These are phyloP conservation scores for Fagus crenata DNA, from an alignment of 306 rosid genomes.

Conservation along the genomic window DNA sequence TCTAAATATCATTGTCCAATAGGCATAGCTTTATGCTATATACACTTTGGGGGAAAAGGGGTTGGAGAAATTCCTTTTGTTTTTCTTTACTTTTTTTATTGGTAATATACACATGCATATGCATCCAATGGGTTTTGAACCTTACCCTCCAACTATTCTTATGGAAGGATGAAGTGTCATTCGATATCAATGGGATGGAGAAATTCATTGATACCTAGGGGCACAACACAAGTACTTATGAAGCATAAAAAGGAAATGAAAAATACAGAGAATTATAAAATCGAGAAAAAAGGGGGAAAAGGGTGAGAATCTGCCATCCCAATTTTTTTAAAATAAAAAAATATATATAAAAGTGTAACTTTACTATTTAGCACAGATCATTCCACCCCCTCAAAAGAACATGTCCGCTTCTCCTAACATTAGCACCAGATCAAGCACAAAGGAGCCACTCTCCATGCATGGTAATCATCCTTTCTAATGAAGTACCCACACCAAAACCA, in stretches of 20 bases:
- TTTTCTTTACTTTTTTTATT: neutral
- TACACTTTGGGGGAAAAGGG: conserved; percentile 18
- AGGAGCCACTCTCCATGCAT: neutral
- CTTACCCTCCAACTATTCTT: too few species aligned
- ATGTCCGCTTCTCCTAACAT: neutral
- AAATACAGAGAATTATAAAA: neutral
- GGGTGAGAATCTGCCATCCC: neutral
- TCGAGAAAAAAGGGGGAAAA: neutral
- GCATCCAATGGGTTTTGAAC: too few species aligned
- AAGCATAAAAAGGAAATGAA: neutral
- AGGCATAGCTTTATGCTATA: conserved; percentile 17
- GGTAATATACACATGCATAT: too few species aligned
- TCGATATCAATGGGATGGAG: neutral
- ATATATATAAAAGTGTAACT: neutral
- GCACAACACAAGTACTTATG: neutral
- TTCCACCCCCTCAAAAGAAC: neutral
- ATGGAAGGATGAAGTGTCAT: too few species aligned
- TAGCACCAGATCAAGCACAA: neutral
- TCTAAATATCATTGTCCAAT: conserved; percentile 22
- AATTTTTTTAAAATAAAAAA: neutral
- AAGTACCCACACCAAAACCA: neutral
- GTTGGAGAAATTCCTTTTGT: conserved; percentile 9
- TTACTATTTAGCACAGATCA: neutral
- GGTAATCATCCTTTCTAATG: neutral
- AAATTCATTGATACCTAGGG: neutral